Evolutionary conservation across 352 stramenopile species (phyloP), one percentile per base, ranked within the genome.

Genomic region (Phytophthora pluvialis): DNA sequence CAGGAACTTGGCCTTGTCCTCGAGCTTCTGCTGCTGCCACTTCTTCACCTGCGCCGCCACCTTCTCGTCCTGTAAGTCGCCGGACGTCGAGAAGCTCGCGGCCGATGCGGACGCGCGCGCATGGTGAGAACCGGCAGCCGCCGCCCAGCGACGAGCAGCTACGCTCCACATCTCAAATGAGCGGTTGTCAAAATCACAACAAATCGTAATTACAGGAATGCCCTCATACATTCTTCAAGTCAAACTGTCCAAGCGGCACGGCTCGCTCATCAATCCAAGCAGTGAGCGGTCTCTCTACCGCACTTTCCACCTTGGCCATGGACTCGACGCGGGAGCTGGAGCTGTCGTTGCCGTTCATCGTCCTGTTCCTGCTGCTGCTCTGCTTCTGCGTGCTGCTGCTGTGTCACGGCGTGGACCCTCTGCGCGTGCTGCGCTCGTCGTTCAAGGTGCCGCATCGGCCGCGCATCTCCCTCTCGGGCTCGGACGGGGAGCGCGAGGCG

Each of bases 401-500:
- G 16, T 87, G 67, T 28, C 79, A 89, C 38, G 85, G 85, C 0
- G 62, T 93, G 15, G 72, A 89, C 49, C 85, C 85, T 29, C 50
- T 81, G 61, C 82, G 85, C 3, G 48, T 93, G 35, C 53, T 91
- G 60, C 81, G 83, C 52, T 83, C 83, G 50, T 64, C 64, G 13
- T 91, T 80, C 63, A 88, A 90, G 57, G 72, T 56, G 25, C 85
- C 85, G 39, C 46, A 42, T 11, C 58, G 50, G 11, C 40, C 58
- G 29, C 56, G 45, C 25, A 42, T 74, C 38, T 70, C 77, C 13
- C 48, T 74, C 10, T 83, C 75, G 6, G 72, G 59, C 18, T 77
- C 77, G 0, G 64, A 80, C 13, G 62, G 62, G n/a, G 81, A 92
- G 60, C 74, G 79, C 11, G 78, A 85, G 50, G 59, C 71, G 40